Evolutionary conservation across 2,329 filamentous ascomycete genomes (phyloP).

Genomic region (Catunica adiposa): DNA sequence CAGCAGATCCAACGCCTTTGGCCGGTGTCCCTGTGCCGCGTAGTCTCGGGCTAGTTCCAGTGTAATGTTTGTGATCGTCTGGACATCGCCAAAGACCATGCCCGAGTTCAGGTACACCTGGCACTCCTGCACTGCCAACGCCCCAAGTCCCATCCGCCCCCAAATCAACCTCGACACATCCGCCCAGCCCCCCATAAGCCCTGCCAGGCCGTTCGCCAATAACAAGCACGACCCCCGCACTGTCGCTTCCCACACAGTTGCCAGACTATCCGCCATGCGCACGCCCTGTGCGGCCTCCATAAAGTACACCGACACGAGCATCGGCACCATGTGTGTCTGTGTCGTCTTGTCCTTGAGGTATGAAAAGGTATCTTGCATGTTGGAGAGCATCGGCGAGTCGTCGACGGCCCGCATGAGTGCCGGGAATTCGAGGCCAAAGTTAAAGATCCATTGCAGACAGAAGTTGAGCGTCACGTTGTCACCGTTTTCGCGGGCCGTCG

Average conservation of each 20-base stretch:
- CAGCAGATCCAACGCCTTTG: slow-evolving; percentile 43
- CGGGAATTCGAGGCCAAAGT: slow-evolving; percentile 77
- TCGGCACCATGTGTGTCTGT: slow-evolving; percentile 69
- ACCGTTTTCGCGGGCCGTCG: slow-evolving; percentile 84
- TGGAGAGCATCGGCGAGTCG: slow-evolving; percentile 56
- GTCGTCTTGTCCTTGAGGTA: slow-evolving; percentile 77
- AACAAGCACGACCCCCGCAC: slow-evolving; percentile 14
- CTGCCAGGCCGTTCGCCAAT: slow-evolving; percentile 2
- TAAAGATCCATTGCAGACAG: slow-evolving; percentile 86
- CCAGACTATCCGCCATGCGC: slow-evolving; percentile 52
- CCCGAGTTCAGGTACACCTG: slow-evolving; percentile 57
- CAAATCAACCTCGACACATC: slow-evolving; percentile 29
- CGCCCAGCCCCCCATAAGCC: neutral
- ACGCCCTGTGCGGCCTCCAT: slow-evolving; percentile 73
- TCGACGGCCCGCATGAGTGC: slow-evolving; percentile 53
- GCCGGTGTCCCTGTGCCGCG: slow-evolving; percentile 17
- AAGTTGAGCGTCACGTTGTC: slow-evolving; percentile 90
- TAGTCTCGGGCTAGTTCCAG: slow-evolving; percentile 34
- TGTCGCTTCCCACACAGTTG: slow-evolving; percentile 24
- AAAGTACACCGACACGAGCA: slow-evolving; percentile 68
- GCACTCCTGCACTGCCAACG: slow-evolving; percentile 38
- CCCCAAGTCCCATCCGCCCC: slow-evolving; percentile 45
- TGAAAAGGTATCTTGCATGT: slow-evolving; percentile 62
- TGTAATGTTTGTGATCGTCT: slow-evolving; percentile 43
- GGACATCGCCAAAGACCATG: slow-evolving; percentile 40